Percentiles rank a stretch among this genome's conserved stretches.
Conservation (phyloP, 2,329 filamentous ascomycete genomes). For the Fonsecaea pugnacius region DNA sequence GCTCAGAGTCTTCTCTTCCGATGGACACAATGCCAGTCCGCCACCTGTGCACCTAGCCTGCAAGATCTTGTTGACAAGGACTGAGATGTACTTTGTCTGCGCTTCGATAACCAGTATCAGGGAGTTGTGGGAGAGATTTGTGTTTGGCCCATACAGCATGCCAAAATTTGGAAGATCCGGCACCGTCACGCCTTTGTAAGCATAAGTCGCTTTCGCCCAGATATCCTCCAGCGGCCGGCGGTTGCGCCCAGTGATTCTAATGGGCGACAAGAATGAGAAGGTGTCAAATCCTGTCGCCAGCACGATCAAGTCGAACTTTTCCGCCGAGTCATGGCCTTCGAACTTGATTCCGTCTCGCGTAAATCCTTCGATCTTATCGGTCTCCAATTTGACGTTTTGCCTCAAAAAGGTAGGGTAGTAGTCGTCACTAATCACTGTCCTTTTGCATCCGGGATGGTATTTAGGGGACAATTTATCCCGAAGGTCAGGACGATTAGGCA, state of each 20-base stretch:
- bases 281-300: conserved; percentile 64
- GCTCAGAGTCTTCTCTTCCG: conserved; percentile 34
- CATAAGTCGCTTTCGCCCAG: conserved; percentile 57
- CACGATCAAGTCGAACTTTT: conserved; percentile 61
- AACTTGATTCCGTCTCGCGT: conserved; percentile 55
- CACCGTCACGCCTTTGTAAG: conserved; percentile 57
- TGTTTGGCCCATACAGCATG: conserved; percentile 64
- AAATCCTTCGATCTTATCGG: conserved; percentile 52
- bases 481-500: conserved; percentile 56
- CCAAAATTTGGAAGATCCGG: conserved; percentile 59
- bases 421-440: conserved; percentile 59
- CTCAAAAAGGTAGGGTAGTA: conserved; percentile 57
- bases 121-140: conserved; percentile 59
- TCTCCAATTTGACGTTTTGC: conserved; percentile 58
- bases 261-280: conserved; percentile 62
- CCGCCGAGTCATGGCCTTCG: conserved; percentile 44
- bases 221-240: conserved; percentile 53
- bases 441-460: conserved; percentile 53
- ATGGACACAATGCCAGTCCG: conserved; percentile 53
- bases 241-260: conserved; percentile 55
- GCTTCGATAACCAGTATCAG: conserved; percentile 66
- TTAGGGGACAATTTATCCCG: conserved; percentile 59
- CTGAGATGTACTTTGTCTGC: conserved; percentile 59
- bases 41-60: conserved; percentile 47
- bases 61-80: conserved; percentile 55